Base-by-base conservation (phyloP, 2,329 filamentous ascomycete species). In the Alternaria conjuncta region DNA sequence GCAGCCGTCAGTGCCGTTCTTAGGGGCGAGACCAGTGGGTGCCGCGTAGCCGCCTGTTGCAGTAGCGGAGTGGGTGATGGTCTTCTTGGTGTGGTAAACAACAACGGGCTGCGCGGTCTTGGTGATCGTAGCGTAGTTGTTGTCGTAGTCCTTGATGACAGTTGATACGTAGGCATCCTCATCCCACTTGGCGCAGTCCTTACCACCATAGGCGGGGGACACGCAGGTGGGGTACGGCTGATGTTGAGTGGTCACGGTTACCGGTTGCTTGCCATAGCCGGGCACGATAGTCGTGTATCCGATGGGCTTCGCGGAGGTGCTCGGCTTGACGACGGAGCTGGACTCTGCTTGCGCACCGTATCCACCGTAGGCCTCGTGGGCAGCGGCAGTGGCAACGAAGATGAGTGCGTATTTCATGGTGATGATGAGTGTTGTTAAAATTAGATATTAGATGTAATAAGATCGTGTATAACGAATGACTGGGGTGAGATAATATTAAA, bases 171-270 rank as follows among this genome's bases (percentile, higher is more conserved):
- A 75, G 18, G 63, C 67, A 55, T 75, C 73, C 18, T 72, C 61
- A 11, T 60, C 68, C 66, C 68, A 74, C 55, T 70, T 62, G 59
- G 65, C 63, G 59, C 69, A 72, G 44, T 53, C 56, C 50, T 66
- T 66, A 28, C 41, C 61, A 21, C 60, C 66, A n/a, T 70, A 69
- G 28, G 58, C 60, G 44, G 66, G 63, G 36, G 71, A 71, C 10
- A 67, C 66, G 56, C 73, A 78, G 26, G 75, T 77, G 2, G 75
- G 72, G 63, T 78, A 68, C 1, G 73, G 30, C 66, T 78, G 76
- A 63, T 78, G 68, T 64, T 76, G 75, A 6, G 65, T 59, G 46
- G 76, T 79, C 57, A 79, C 70, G 28, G 75, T 78, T 45, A 75
- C 66, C 0, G 75, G 73, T 3, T 59, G 41, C 63, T 76, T 67